phyloP scores from a whole-genome alignment of 495 filamentous ascomycete species.

The Daldinia concentrica region DNA sequence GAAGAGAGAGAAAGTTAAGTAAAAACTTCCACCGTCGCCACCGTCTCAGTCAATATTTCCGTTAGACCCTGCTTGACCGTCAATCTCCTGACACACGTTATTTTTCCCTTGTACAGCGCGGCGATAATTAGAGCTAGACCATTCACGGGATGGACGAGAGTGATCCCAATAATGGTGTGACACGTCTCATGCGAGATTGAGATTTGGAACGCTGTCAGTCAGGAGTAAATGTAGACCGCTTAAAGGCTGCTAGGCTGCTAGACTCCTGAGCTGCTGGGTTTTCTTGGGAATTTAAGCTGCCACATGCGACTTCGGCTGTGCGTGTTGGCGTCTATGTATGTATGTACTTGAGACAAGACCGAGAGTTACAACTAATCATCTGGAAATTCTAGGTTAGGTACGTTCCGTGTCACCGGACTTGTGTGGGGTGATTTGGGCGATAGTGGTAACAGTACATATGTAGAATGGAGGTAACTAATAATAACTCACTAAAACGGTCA shows the following conservation, averaged over 20 bases:
- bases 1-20: slow-evolving; percentile 8
- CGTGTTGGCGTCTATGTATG: neutral
- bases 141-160: slow-evolving; percentile 20
- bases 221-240: slow-evolving; percentile 25
- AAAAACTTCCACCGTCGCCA: slow-evolving; percentile 31
- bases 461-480: neutral
- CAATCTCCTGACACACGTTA: slow-evolving; percentile 30
- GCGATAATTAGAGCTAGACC: slow-evolving; percentile 13
- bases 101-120: slow-evolving; percentile 16
- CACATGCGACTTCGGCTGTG: slow-evolving; percentile 34
- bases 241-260: neutral
- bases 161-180: slow-evolving; percentile 40
- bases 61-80: slow-evolving; percentile 16
- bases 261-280: neutral
- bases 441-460: too few relatives aligned
- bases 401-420: slow-evolving; percentile 29
- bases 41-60: slow-evolving; percentile 24
- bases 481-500: neutral
- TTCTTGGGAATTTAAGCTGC: slow-evolving; percentile 8
- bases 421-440: slow-evolving; percentile 27
- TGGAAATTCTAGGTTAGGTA: neutral
- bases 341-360: neutral
- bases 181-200: slow-evolving; percentile 37
- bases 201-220: slow-evolving; percentile 17
- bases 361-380: neutral